Base-by-base conservation (phyloP, 208 protist species). In the Strigomonas culicis region DNA sequence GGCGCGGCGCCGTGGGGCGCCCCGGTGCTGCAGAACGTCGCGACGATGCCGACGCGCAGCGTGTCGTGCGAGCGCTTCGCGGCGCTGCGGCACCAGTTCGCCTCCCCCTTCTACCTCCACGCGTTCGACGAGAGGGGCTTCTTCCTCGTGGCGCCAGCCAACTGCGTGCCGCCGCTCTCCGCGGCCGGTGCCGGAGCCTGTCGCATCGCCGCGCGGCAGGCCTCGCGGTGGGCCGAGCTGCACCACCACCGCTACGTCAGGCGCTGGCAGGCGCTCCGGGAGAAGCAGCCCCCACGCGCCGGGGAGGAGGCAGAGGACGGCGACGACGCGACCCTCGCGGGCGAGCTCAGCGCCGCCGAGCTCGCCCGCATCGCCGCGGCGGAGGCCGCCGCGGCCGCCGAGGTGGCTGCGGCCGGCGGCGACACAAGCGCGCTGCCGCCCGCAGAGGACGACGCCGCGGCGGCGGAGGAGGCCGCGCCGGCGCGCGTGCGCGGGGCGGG, bases 41-140 rank as follows among this genome's bases (percentile, higher is more conserved):
- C 79, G 28, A 43, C 46, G 31, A 69, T 77, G 4, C 82, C 84
- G 19, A 63, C 28, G 0, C 75, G 80, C 30, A 65, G 63, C 39
- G 80, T 92, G 27, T 86, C 79, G 0, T 77, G 90, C 17, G 80
- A 80, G 22, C 85, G 83, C 22, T 94, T 94, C 57, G 66, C 90
- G 13, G 88, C 85, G 0, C 63, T 92, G 36, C 82, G 88, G 13
- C 77, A 86, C 55, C 79, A 82, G 59, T 91, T 88, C 62, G 82
- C 73, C 65, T 51, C 56, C 22, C 53, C 61, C 4, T 46, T 27
- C 44, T 86, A 80, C 57, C 77, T 94, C 4, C 74, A 92, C 66
- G 68, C 78, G 0, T 72, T 82, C 10, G 88, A 82, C 0, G 24
- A 62, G 22, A n/a, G 63, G 7, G 85, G 85, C 25, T 94, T 82